Percentiles rank a stretch among this genome's conserved stretches.
Evolutionary conservation across 192 early-diverging fungal genomes (phyloP).

Genomic region (Phlyctochytrium bullatum): DNA sequence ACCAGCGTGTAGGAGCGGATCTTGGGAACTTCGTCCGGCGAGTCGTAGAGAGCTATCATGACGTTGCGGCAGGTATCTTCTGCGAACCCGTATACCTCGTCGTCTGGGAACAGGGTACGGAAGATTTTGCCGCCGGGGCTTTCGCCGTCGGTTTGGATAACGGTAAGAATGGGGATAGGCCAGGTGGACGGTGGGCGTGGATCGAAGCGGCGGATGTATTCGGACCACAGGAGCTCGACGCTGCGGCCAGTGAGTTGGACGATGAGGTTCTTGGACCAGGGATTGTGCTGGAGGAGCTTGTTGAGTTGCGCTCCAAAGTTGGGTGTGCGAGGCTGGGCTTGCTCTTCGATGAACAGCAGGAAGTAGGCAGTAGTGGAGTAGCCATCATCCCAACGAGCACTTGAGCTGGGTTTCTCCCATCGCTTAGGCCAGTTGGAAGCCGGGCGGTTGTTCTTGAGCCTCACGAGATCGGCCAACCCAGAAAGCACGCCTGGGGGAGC

Average conservation of each 20-base stretch:
- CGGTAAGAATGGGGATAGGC: neutral
- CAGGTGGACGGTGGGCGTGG: neutral
- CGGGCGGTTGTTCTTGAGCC: neutral
- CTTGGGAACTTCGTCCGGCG: neutral
- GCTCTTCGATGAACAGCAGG: constrained; percentile 1
- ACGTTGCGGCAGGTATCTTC: neutral
- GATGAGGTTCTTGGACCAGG: neutral
- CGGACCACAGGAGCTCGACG: neutral
- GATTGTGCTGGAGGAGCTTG: neutral
- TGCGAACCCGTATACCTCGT: too few relatives aligned
- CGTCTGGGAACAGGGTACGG: neutral
- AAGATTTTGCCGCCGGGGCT: neutral
- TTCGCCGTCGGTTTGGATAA: neutral
- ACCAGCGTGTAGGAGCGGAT: neutral
- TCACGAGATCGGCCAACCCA: neutral
- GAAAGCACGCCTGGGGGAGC: neutral
- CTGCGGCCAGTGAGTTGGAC: neutral
- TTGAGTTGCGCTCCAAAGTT: neutral
- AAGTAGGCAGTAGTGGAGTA: neutral
- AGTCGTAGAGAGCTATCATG: neutral
- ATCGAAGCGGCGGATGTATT: neutral
- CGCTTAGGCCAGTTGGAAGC: neutral
- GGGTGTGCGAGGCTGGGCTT: neutral
- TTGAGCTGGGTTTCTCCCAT: neutral
- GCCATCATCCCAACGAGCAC: neutral